Evolutionary conservation across 495 filamentous ascomycete genomes (phyloP).

Genomic region (Jackrogersella multiformis): DNA sequence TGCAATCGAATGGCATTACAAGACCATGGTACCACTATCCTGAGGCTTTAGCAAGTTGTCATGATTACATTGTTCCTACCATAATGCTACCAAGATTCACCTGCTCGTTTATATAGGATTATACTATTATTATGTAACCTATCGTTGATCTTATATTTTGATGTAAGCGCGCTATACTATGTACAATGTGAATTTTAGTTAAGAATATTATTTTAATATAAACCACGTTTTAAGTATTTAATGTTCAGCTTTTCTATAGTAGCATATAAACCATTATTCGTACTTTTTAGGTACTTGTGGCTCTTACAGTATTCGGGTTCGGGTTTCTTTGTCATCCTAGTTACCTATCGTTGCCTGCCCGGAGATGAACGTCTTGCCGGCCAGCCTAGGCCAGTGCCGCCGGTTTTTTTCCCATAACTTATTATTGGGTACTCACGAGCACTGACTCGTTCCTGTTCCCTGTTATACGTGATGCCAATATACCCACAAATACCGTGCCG

Average conservation of each 20-base stretch:
- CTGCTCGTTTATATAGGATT: constrained; percentile 10
- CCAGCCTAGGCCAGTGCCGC: constrained; percentile 36
- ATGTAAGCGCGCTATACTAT: background rate
- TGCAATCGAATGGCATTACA: constrained; percentile 32
- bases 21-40: constrained; percentile 12
- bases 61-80: constrained; percentile 8
- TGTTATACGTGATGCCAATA: constrained; percentile 37
- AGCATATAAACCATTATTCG: too few species aligned
- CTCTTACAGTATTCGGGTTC: background rate
- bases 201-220: too few species aligned
- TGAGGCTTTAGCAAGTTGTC: constrained; percentile 30
- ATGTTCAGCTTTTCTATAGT: too few species aligned
- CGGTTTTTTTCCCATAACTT: constrained; percentile 27
- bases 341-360: constrained; percentile 34
- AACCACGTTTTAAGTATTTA: too few species aligned
- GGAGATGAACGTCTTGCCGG: constrained; percentile 23
- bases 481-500: constrained; percentile 30
- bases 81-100: constrained; percentile 1
- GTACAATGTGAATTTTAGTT: background rate
- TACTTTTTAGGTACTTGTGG: background rate
- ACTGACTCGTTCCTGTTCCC: constrained; percentile 37
- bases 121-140: constrained; percentile 36
- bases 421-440: constrained; percentile 24
- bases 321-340: constrained; percentile 10
- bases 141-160: constrained; percentile 4